These are phyloP conservation scores for Elaeagnus macrophylla DNA, from an alignment of 306 rosid genomes.

Conservation along the genomic window DNA sequence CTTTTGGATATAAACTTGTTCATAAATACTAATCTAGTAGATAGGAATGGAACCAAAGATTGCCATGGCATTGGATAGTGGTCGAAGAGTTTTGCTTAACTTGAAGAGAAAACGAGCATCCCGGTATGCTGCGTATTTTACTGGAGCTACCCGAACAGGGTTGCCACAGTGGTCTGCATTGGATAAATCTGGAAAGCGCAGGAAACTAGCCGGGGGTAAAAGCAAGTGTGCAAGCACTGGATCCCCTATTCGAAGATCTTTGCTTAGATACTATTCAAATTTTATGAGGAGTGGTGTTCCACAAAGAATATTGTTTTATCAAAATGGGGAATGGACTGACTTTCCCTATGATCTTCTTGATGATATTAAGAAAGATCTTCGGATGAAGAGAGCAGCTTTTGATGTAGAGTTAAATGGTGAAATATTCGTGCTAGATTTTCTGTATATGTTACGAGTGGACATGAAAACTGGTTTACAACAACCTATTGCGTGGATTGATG, in stretches of 20 bases:
- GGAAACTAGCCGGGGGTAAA: constrained; percentile 29
- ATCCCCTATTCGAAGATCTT: constrained; percentile 25
- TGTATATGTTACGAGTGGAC: constrained; percentile 73
- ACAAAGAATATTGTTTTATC: constrained; percentile 59
- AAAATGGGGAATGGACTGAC: constrained; percentile 62
- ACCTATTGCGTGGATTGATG: constrained; percentile 92
- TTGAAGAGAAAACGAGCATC: constrained; percentile 52
- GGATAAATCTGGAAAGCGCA: constrained; percentile 33
- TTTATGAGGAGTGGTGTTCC: constrained; percentile 64
- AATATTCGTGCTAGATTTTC: constrained; percentile 56
- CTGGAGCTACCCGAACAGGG: constrained; percentile 29
- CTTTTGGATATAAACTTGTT: constrained; percentile 39
- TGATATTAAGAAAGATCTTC: constrained; percentile 48
- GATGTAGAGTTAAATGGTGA: constrained; percentile 55
- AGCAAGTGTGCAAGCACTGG: constrained; percentile 25
- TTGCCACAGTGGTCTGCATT: constrained; percentile 24
- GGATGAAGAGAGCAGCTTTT: constrained; percentile 48
- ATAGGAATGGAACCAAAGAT: constrained; percentile 47
- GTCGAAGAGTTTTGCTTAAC: constrained; percentile 19
- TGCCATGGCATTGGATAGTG: constrained; percentile 60
- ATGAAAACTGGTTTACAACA: constrained; percentile 51
- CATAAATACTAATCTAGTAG: constrained; percentile 47
- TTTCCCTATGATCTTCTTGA: constrained; percentile 54
- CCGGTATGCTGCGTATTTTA: constrained; percentile 24
- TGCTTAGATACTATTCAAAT: constrained; percentile 44